These are phyloP conservation scores for Trichophyton equinum DNA, from an alignment of 2,329 filamentous ascomycete genomes.

Conservation along the genomic window DNA sequence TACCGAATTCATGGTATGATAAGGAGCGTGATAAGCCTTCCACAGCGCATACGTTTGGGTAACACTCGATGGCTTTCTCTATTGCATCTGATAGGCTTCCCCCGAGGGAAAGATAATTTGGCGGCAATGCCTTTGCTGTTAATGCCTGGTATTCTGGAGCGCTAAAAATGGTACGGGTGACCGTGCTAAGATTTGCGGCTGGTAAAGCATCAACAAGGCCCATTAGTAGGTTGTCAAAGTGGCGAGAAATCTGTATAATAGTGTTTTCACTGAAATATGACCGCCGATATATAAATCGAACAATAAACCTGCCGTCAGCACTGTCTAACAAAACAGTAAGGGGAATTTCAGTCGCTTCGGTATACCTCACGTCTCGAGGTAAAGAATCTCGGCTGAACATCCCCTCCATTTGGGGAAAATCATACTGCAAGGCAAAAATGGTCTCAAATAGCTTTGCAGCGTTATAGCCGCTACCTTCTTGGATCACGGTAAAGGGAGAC, in stretches of 20 bases:
- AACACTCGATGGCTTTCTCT: neutral
- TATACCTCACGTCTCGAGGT: neutral
- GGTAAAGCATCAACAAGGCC: neutral
- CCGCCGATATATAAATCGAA: neutral
- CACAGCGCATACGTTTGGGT: neutral
- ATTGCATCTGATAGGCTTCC: neutral
- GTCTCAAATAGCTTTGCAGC: slow-evolving; percentile 3
- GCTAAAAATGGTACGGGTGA: neutral
- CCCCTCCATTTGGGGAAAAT: neutral
- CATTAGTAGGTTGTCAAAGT: neutral
- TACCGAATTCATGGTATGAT: neutral
- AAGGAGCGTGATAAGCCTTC: neutral
- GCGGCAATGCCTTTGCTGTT: neutral
- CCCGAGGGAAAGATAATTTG: neutral
- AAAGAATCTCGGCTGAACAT: neutral
- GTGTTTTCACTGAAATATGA: neutral
- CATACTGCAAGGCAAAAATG: slow-evolving; percentile 2
- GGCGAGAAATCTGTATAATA: neutral
- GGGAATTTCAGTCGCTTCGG: neutral
- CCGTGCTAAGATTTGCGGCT: neutral
- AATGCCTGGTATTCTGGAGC: neutral
- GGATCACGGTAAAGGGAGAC: neutral
- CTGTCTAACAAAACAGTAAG: neutral
- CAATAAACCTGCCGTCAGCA: neutral
- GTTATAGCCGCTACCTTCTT: neutral